These are phyloP conservation scores for Saxophila tyrrhenica DNA, from an alignment of 495 filamentous ascomycete species.

Conservation along the genomic window DNA sequence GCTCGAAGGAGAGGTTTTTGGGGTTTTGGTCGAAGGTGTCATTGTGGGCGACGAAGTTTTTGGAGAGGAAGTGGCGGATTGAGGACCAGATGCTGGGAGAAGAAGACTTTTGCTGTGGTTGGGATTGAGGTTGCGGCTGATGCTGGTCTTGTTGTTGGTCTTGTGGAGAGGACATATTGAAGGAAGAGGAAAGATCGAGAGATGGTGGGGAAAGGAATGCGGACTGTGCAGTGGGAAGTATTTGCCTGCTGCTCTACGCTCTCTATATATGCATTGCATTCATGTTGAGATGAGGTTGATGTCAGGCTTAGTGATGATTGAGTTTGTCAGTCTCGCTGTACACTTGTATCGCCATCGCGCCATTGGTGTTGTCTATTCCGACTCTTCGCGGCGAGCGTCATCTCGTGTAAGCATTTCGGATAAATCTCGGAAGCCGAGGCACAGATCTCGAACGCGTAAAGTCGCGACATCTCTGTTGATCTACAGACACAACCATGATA, in stretches of 20 bases:
- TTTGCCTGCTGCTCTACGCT: background rate
- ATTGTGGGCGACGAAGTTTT: slow-evolving; percentile 7
- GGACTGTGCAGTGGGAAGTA: background rate
- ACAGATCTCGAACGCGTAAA: background rate
- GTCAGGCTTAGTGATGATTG: background rate
- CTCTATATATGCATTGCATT: background rate
- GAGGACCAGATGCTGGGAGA: background rate
- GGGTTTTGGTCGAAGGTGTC: background rate
- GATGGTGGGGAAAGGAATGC: background rate
- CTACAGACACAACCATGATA: background rate
- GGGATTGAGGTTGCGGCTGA: background rate
- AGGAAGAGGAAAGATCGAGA: background rate
- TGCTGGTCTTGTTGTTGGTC: background rate
- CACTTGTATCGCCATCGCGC: background rate
- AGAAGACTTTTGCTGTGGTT: background rate
- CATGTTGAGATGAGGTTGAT: background rate
- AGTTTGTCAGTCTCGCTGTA: background rate
- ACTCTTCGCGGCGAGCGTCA: background rate
- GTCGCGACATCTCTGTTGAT: slow-evolving; percentile 2
- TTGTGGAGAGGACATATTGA: background rate
- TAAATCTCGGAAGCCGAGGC: slow-evolving; percentile 1
- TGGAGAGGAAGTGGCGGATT: background rate
- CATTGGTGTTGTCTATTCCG: background rate
- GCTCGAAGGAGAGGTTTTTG: slow-evolving; percentile 11
- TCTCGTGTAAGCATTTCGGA: background rate